Evolutionary conservation across 2,329 filamentous ascomycete genomes (phyloP).

Genomic region (Dryadomyces quercivorus): DNA sequence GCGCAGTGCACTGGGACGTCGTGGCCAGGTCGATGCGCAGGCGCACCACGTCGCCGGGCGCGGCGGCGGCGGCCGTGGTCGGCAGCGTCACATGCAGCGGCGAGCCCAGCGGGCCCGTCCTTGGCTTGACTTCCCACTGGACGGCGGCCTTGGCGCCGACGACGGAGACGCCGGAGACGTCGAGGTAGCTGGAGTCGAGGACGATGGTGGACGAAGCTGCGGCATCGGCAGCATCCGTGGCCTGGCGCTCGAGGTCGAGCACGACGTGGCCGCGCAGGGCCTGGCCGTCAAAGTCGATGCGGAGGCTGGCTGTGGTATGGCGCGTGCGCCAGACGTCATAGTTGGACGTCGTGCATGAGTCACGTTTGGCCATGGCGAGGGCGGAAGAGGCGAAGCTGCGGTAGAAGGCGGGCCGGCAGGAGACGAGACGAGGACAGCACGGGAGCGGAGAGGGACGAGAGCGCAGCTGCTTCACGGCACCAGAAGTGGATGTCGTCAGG

Average conservation of each 20-base stretch:
- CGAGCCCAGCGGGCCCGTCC: conserved; percentile 61
- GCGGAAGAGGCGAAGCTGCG: not conserved
- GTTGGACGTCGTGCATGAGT: conserved; percentile 86
- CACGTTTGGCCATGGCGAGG: conserved; percentile 32
- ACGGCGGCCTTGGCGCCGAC: conserved; percentile 50
- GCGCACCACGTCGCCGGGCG: conserved; percentile 24
- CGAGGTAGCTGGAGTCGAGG: conserved; percentile 76
- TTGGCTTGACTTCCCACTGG: conserved; percentile 56
- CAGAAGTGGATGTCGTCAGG: not conserved
- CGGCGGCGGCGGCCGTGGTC: conserved; percentile 14
- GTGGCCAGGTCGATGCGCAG: conserved; percentile 63
- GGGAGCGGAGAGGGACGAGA: no score
- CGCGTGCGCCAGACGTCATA: conserved; percentile 78
- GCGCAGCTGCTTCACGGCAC: no score
- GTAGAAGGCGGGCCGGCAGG: not conserved
- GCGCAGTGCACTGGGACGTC: conserved; percentile 75
- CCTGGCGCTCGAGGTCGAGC: conserved; percentile 61
- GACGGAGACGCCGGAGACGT: conserved; percentile 53
- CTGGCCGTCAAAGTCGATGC: conserved; percentile 73
- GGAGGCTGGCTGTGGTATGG: conserved; percentile 71
- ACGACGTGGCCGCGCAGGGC: conserved; percentile 64
- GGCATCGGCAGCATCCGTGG: conserved; percentile 35
- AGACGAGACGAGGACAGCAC: not conserved
- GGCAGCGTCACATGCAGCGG: conserved; percentile 56
- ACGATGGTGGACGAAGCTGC: conserved; percentile 51